Percentiles rank a stretch among this genome's conserved stretches.
phyloP scores from a whole-genome alignment of 176 grass and related monocot genomes.

The Hordeum marinum region DNA sequence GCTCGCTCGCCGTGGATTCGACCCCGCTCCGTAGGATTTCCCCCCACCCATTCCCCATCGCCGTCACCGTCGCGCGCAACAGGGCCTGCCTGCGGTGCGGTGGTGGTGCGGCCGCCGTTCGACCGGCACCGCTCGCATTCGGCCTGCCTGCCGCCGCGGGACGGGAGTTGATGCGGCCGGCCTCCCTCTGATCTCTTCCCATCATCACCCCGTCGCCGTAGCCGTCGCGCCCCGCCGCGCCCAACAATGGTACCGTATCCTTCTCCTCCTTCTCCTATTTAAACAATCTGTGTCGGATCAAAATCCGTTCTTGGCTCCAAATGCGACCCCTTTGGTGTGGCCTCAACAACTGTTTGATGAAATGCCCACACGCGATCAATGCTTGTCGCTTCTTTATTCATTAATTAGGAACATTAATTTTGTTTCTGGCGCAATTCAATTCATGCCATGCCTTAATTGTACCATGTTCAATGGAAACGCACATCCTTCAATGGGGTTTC shows the following conservation, averaged over 20 bases:
- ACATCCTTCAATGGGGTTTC: not conserved
- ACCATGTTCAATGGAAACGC: too few relatives aligned
- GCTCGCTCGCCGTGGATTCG: not conserved
- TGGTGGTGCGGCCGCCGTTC: not conserved
- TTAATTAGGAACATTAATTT: not conserved
- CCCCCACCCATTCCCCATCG: not conserved
- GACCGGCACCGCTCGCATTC: not conserved
- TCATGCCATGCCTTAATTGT: too few relatives aligned
- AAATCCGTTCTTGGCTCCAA: not conserved
- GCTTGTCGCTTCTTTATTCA: not conserved
- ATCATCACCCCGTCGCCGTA: not conserved
- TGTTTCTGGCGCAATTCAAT: not conserved
- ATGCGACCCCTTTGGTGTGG: not conserved
- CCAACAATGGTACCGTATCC: not conserved
- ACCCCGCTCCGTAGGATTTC: not conserved
- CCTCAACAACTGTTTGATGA: not conserved
- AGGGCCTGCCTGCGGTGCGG: not conserved
- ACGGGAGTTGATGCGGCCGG: not conserved
- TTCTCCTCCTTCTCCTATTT: too few relatives aligned
- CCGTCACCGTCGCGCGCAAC: not conserved
- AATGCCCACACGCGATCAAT: not conserved
- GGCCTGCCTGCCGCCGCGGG: not conserved
- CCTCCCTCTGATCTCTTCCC: not conserved
- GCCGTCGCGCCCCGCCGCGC: not conserved
- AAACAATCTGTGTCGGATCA: not conserved